Evolutionary conservation across 306 rosid species (phyloP), one percentile per base, ranked within the genome.

Genomic region (Begonia loranthoides): DNA sequence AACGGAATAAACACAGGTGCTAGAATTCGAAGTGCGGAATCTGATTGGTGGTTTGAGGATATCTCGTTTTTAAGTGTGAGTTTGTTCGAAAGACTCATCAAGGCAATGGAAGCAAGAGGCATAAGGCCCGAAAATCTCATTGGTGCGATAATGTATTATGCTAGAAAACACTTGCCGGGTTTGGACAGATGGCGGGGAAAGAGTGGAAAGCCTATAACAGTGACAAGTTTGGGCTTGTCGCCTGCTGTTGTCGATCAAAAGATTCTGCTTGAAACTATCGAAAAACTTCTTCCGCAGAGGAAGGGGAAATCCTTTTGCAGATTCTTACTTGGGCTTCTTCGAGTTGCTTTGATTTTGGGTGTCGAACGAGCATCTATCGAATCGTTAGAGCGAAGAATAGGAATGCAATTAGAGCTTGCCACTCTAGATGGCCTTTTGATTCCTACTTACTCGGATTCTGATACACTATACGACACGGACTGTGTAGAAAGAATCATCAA

Each of bases 1-100:
- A 89, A 89, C 9, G 97, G 97, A 68, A 85, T 89, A 63, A 85
- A 89, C 61, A 89, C 97, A 0, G 97, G 97, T 13, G 97, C 97
- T 2, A 72, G 79, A 66, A 85, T 89, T 17, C 79, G 78, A 16
- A 82, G 95, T 72, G 70, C 94, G 1, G 95, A 89, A 59, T 84
- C 95, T n/a, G 87, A 89, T 40, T 89, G 97, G 97, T 89, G 97
- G 97, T 89, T 89, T 21, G 97, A 89, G 57, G 97, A 89, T 67
- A 78, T 89, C 74, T 89, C 97, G 17, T 89, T 73, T 70, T 85
- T 89, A 17, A 72, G 83, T 28, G 79, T 89, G 54, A 41, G 49
- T 53, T 70, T 85, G 72, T 89, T 89, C 67, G 95, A 82, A 75
- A 75, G 71, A 63, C 94, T 89, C 44, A 73, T 85, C 54, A 85